Conservation (phyloP, 2,329 filamentous ascomycete species). For the Dryadomyces quercus-mongolicae region DNA sequence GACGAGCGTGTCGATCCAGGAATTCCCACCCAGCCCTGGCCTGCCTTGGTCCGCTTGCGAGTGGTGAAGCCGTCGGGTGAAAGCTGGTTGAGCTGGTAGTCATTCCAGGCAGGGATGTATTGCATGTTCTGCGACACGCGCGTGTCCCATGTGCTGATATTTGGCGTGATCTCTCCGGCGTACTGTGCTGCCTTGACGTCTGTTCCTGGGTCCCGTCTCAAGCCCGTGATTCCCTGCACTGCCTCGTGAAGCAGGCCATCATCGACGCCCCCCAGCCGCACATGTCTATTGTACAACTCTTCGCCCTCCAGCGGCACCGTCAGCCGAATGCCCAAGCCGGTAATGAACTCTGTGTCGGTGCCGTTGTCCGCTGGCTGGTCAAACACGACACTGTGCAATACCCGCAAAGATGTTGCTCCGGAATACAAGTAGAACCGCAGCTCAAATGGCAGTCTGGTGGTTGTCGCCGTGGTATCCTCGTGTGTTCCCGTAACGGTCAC, state of each 20-base stretch:
- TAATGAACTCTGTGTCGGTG: conserved; percentile 19
- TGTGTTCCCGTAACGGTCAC: not conserved
- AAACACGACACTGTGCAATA: conserved; percentile 44
- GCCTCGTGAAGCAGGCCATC: conserved; percentile 45
- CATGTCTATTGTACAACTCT: conserved; percentile 43
- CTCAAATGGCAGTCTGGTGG: conserved; percentile 35
- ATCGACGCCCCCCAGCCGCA: conserved; percentile 41
- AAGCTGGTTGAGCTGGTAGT: conserved; percentile 44
- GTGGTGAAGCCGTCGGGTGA: conserved; percentile 49
- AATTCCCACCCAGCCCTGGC: conserved; percentile 46
- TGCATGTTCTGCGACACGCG: not conserved
- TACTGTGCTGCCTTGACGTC: conserved; percentile 34
- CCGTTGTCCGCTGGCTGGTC: conserved; percentile 23
- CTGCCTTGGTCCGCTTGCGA: conserved; percentile 45
- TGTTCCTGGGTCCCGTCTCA: conserved; percentile 40
- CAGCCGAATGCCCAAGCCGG: conserved; percentile 40
- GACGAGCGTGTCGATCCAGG: conserved; percentile 41
- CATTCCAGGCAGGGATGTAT: conserved; percentile 39
- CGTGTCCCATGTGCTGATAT: conserved; percentile 6
- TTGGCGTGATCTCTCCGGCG: conserved; percentile 14
- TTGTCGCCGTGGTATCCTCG: conserved; percentile 15
- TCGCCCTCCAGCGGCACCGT: conserved; percentile 34
- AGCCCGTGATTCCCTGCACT: conserved; percentile 46
- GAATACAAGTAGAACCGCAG: conserved; percentile 48
- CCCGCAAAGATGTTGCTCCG: conserved; percentile 39